Conservation (phyloP, 2,329 filamentous ascomycete species). For the Metarhizium robertsii region DNA sequence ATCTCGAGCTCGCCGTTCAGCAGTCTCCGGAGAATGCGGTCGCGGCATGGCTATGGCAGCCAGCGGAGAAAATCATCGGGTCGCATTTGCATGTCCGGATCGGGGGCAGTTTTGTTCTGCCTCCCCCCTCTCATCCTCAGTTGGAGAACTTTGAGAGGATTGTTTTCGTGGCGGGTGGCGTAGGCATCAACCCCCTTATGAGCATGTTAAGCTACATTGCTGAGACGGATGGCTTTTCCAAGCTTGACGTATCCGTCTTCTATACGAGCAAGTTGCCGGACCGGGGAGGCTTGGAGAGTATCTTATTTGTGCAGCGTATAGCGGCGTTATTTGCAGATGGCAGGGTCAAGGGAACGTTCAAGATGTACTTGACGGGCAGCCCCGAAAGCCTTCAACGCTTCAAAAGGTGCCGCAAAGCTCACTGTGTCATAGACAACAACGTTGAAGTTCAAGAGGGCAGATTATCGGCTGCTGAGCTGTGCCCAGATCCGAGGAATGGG, state of each 20-base stretch:
- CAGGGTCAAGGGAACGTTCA: constrained; percentile 29
- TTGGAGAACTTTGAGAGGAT: constrained; percentile 44
- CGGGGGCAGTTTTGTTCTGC: constrained; percentile 75
- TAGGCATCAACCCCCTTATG: constrained; percentile 74
- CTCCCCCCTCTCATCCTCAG: constrained; percentile 37
- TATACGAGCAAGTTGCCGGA: constrained; percentile 44
- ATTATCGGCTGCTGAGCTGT: constrained; percentile 33
- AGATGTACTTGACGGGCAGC: constrained; percentile 37
- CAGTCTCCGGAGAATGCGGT: constrained; percentile 60
- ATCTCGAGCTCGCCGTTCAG: constrained; percentile 73
- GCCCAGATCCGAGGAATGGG: constrained; percentile 20
- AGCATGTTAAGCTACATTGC: constrained; percentile 60
- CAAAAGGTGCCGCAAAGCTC: not conserved
- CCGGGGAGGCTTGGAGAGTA: constrained; percentile 16
- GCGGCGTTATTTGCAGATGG: constrained; percentile 27
- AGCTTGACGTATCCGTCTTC: constrained; percentile 45
- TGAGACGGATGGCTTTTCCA: constrained; percentile 10
- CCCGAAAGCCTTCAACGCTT: not conserved
- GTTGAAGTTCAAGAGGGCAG: constrained; percentile 25
- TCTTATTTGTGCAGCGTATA: constrained; percentile 37
- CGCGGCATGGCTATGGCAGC: constrained; percentile 67
- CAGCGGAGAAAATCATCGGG: constrained; percentile 44
- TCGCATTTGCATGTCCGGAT: constrained; percentile 57
- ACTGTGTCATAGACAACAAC: not conserved
- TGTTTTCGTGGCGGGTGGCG: constrained; percentile 71